These are phyloP conservation scores for Neofusicoccum kwambonambiense DNA, from an alignment of 2,329 filamentous ascomycete genomes.

Conservation along the genomic window DNA sequence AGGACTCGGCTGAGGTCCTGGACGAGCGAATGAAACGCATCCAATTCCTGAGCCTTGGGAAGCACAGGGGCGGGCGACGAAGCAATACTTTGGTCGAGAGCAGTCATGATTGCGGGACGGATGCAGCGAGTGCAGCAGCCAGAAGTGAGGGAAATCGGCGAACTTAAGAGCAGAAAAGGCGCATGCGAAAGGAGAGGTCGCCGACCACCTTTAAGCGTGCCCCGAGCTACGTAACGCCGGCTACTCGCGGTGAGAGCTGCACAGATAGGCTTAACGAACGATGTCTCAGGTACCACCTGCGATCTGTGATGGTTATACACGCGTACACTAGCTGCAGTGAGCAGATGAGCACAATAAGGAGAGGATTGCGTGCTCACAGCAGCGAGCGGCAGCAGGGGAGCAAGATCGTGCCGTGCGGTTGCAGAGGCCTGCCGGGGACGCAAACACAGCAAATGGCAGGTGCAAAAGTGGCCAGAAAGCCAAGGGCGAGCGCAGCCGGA, in stretches of 20 bases:
- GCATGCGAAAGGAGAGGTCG: conserved; percentile 6
- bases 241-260: conserved; percentile 14
- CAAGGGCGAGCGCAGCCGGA: neutral
- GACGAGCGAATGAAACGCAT: conserved; percentile 68
- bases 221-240: conserved; percentile 2
- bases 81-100: conserved; percentile 7
- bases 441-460: neutral
- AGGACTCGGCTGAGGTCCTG: conserved; percentile 70
- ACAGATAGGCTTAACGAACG: conserved; percentile 2
- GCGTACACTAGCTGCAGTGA: conserved; percentile 8
- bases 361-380: conserved; percentile 10
- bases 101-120: conserved; percentile 10
- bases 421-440: neutral
- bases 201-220: conserved; percentile 10
- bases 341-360: conserved; percentile 2
- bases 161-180: neutral
- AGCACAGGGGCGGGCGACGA: neutral
- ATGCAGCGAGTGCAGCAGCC: neutral
- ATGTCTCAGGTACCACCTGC: conserved; percentile 14
- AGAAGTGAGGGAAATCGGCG: neutral
- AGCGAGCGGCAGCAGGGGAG: neutral
- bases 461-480: neutral
- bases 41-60: conserved; percentile 13
- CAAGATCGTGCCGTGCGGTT: neutral
- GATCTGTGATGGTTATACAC: conserved; percentile 4